Evolutionary conservation across 164 flowering plant species (phyloP).

Genomic region (Vitis riparia): DNA sequence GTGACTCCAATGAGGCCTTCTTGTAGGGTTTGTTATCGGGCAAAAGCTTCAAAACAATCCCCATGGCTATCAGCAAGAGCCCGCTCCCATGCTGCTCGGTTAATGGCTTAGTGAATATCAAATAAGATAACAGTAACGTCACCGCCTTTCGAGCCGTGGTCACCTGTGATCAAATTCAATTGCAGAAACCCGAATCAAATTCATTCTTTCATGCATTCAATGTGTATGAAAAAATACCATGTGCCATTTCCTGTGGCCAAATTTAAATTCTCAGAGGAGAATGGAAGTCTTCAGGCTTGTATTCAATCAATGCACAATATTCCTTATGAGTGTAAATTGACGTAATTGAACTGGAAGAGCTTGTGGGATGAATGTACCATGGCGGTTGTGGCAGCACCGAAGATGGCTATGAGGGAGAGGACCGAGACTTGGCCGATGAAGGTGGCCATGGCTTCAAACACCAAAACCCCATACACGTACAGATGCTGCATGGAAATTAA

Average conservation of each 20-base stretch:
- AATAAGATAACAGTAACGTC: conserved; percentile 75
- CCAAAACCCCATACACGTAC: conserved; percentile 84
- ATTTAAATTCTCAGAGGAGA: no score
- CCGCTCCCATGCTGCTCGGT: conserved; percentile 92
- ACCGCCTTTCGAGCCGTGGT: conserved; percentile 95
- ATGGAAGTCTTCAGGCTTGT: no score
- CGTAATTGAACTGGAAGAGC: neutral
- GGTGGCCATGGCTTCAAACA: conserved; percentile 97
- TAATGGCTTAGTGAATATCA: conserved; percentile 92
- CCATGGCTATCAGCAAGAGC: conserved; percentile 82
- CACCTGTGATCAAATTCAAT: conserved; percentile 36
- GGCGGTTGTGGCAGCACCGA: conserved; percentile 97
- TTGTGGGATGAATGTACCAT: conserved; percentile 51
- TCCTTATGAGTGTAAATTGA: no score
- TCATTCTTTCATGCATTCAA: neutral
- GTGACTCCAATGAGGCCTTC: conserved; percentile 5
- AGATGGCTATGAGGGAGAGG: conserved; percentile 85
- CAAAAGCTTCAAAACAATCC: conserved; percentile 71
- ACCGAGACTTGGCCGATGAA: conserved; percentile 94
- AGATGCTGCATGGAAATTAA: conserved; percentile 58
- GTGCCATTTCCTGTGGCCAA: no score
- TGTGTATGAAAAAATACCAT: no score
- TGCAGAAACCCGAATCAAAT: neutral
- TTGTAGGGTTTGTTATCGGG: conserved; percentile 52
- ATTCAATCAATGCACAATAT: no score